A percentile compares a stretch with the other conserved stretches of the same genome.
phyloP scores from a whole-genome alignment of 768 basidiomycete species.

The Pleurotus pulmonarius region DNA sequence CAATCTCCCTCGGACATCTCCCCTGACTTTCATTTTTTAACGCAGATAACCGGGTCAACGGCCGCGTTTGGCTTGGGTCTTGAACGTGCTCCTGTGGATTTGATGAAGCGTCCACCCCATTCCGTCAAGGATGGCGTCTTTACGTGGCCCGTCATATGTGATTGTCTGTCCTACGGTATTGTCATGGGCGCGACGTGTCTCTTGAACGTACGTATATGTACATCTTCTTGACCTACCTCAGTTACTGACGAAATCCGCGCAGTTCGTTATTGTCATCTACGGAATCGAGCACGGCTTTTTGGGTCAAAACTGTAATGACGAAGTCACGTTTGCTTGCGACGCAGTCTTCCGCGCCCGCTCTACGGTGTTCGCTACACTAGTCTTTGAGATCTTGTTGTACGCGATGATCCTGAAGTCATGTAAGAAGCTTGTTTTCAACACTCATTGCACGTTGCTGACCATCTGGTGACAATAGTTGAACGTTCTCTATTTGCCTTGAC shows the following conservation, averaged over 20 bases:
- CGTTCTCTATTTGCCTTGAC: constrained; percentile 33
- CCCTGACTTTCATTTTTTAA: neutral
- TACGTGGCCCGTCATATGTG: constrained; percentile 33
- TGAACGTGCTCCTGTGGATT: constrained; percentile 43
- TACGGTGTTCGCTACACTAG: constrained; percentile 32
- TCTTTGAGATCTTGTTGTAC: constrained; percentile 33
- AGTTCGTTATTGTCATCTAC: constrained; percentile 36
- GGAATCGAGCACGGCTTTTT: constrained; percentile 28
- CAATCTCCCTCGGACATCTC: neutral
- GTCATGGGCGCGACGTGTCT: constrained; percentile 32
- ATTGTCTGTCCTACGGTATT: constrained; percentile 32
- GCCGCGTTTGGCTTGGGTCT: constrained; percentile 55
- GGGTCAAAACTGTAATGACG: constrained; percentile 28
- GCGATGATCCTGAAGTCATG: constrained; percentile 34
- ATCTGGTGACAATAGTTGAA: constrained; percentile 21
- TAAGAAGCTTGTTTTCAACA: constrained; percentile 13
- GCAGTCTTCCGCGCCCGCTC: constrained; percentile 32
- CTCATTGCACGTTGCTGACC: neutral
- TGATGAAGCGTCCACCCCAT: constrained; percentile 46
- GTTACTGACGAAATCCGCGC: neutral
- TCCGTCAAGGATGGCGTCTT: constrained; percentile 32
- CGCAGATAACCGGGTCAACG: constrained; percentile 38
- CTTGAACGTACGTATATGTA: constrained; percentile 23
- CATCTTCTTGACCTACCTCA: neutral
- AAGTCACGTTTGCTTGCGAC: constrained; percentile 18